Evolutionary conservation across 2,329 filamentous ascomycete genomes (phyloP).

Genomic region (Colletotrichum noveboracense): DNA sequence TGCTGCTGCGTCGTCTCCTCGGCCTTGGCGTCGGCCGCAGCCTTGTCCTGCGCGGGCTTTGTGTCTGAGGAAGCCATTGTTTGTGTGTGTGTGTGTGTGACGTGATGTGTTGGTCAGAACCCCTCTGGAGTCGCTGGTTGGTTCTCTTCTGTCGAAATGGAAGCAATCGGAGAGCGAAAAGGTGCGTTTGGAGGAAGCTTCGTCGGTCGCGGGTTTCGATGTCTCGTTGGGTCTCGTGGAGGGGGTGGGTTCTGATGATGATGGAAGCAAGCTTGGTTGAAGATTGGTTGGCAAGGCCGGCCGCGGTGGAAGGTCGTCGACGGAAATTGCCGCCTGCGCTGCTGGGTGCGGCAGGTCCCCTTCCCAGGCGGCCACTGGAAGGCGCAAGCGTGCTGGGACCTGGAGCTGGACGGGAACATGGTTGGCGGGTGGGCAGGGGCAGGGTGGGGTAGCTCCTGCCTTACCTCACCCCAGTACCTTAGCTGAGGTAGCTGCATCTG

Average conservation of each 20-base stretch:
- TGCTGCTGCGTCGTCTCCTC: slow-evolving; percentile 64
- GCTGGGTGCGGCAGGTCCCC: background rate
- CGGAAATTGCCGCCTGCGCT: slow-evolving; percentile 13
- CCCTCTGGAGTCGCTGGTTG: background rate
- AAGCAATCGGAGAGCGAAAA: background rate
- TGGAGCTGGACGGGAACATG: background rate
- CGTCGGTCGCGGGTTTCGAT: background rate
- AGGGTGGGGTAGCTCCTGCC: background rate
- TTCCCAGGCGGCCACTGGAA: background rate
- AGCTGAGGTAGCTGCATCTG: background rate
- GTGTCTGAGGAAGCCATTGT: slow-evolving; percentile 31
- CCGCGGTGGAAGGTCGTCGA: slow-evolving; percentile 9
- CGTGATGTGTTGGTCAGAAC: background rate
- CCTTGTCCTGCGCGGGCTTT: slow-evolving; percentile 35
- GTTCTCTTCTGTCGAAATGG: background rate
- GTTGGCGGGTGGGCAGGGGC: background rate
- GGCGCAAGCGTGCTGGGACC: slow-evolving; percentile 1
- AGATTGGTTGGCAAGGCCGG: background rate
- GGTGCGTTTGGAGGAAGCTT: background rate
- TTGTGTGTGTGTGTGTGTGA: background rate
- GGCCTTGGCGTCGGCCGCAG: slow-evolving; percentile 42
- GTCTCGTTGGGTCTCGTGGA: background rate
- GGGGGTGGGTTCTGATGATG: background rate
- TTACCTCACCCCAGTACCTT: background rate
- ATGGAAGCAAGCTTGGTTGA: background rate